These are phyloP conservation scores for Colletotrichum sp. DNA, from an alignment of 2,329 filamentous ascomycete genomes.

Conservation along the genomic window DNA sequence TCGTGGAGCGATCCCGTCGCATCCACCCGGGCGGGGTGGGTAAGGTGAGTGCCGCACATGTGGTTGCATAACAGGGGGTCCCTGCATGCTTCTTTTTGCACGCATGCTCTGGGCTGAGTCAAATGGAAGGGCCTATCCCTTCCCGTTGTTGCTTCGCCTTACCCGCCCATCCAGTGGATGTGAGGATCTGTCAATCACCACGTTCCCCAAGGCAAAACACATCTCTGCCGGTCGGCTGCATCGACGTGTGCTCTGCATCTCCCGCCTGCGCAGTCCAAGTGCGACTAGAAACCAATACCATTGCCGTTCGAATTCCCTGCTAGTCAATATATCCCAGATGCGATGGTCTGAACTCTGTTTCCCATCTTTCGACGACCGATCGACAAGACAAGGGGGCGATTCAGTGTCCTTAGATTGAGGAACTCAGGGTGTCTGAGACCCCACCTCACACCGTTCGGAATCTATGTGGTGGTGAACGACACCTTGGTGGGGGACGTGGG, in stretches of 20 bases:
- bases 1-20: neutral
- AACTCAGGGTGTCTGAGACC: neutral
- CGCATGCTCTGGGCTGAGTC: neutral
- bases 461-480: neutral
- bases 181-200: neutral
- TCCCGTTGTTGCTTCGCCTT: neutral
- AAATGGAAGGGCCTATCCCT: neutral
- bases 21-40: neutral
- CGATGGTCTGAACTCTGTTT: neutral
- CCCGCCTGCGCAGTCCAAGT: no score
- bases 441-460: neutral
- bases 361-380: neutral
- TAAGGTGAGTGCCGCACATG: neutral
- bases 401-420: neutral
- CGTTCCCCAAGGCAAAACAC: no score
- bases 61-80: neutral
- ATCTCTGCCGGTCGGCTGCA: no score
- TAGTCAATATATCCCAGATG: no score
- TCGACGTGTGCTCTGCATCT: no score
- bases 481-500: neutral
- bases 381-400: neutral
- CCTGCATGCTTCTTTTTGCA: neutral
- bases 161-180: neutral
- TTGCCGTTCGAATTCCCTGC: no score
- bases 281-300: no score